A percentile compares a stretch with the other conserved stretches of the same genome.
Evolutionary conservation across 257 asterid genomes (phyloP).

Genomic region (Penstemon newberryi): DNA sequence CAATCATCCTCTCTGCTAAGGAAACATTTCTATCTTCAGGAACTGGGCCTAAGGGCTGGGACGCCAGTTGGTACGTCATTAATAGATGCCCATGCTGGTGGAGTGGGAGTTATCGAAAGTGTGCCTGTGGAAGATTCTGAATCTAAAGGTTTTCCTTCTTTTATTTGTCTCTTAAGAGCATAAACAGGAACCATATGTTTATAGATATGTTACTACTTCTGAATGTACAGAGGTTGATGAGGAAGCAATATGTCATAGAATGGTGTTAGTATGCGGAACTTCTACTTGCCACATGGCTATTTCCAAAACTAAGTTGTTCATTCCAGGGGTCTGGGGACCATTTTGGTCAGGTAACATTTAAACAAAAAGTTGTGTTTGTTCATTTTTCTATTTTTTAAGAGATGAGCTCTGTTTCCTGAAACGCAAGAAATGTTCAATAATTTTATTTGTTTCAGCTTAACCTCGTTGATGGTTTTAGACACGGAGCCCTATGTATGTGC

Average conservation of each 20-base stretch:
- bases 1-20: conserved; percentile 26
- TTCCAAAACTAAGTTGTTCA: conserved; percentile 73
- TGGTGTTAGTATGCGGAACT: conserved; percentile 99
- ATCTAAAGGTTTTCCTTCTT: conserved; percentile 49
- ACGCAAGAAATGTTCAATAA: background rate
- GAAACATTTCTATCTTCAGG: conserved; percentile 51
- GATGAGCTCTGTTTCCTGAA: background rate
- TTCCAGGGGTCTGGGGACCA: conserved; percentile 99
- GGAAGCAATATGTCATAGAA: conserved; percentile 74
- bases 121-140: conserved; percentile 46
- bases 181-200: conserved; percentile 11
- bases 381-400: background rate
- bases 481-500: background rate
- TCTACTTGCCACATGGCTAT: conserved; percentile 97
- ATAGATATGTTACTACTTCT: conserved; percentile 12
- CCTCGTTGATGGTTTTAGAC: background rate
- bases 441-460: background rate
- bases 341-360: conserved; percentile 87
- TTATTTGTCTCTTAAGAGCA: conserved; percentile 15
- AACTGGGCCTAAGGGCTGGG: conserved; percentile 80
- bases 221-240: conserved; percentile 54
- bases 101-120: conserved; percentile 97
- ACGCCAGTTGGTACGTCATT: conserved; percentile 92
- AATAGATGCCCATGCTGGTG: conserved; percentile 99
- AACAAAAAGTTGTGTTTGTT: conserved; percentile 1